Evolutionary conservation across 2,329 filamentous ascomycete species (phyloP).

Genomic region (Fusarium sororula): DNA sequence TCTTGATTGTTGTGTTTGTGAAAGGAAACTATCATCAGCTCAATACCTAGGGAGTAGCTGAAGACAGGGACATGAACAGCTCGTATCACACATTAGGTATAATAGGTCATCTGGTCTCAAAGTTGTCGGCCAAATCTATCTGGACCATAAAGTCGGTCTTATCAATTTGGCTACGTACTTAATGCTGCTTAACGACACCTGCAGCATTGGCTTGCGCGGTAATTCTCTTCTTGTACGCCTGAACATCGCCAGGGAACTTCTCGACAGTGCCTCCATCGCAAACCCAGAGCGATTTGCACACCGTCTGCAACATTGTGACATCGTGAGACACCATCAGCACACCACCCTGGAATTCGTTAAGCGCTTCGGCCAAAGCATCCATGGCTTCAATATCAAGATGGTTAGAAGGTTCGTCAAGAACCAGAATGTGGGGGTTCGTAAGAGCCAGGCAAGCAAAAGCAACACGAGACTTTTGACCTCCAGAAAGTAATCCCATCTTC

Average conservation of each 20-base stretch:
- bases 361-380: slow-evolving; percentile 88
- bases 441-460: slow-evolving; percentile 96
- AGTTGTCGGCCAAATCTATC: neutral
- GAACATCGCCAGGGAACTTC: slow-evolving; percentile 94
- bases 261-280: slow-evolving; percentile 94
- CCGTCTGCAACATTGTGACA: slow-evolving; percentile 96
- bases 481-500: slow-evolving; percentile 92
- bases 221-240: slow-evolving; percentile 98
- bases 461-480: slow-evolving; percentile 98
- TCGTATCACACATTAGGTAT: neutral
- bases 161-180: slow-evolving; percentile 23
- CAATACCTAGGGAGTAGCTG: neutral
- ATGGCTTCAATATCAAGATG: slow-evolving; percentile 99
- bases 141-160: neutral
- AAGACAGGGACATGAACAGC: neutral
- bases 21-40: neutral
- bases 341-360: slow-evolving; percentile 89
- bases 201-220: slow-evolving; percentile 85
- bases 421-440: slow-evolving; percentile 94
- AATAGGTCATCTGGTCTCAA: neutral
- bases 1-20: neutral
- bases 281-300: slow-evolving; percentile 95
- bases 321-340: slow-evolving; percentile 99
- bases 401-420: slow-evolving; percentile 98
- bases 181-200: slow-evolving; percentile 81